These are phyloP conservation scores for Cephalotrichum gorgonifer DNA, from an alignment of 2,329 filamentous ascomycete genomes.

Conservation along the genomic window DNA sequence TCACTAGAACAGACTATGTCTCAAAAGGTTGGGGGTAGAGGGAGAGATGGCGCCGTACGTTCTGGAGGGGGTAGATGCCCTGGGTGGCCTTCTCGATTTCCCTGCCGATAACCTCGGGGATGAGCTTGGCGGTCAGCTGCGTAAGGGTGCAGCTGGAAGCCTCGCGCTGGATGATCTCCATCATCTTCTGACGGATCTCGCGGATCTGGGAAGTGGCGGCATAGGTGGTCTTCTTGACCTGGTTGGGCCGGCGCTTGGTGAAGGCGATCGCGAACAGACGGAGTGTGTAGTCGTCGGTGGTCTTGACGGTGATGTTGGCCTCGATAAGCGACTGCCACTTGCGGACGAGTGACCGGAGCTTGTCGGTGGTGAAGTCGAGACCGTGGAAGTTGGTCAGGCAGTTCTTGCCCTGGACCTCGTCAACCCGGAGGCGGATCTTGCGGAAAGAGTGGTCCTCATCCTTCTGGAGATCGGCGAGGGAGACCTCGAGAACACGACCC, in stretches of 20 bases:
- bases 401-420: slow-evolving; percentile 99
- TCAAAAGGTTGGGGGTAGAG: no score
- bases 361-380: slow-evolving; percentile 99
- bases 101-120: slow-evolving; percentile 97
- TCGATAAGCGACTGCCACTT: slow-evolving; percentile 99
- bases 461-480: slow-evolving; percentile 97
- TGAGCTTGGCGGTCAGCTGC: slow-evolving; percentile 97
- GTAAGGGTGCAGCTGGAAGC: slow-evolving; percentile 87
- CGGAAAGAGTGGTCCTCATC: slow-evolving; percentile 99
- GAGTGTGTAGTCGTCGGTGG: slow-evolving; percentile 98
- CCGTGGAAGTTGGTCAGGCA: slow-evolving; percentile 99
- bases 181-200: slow-evolving; percentile 99
- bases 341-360: slow-evolving; percentile 96
- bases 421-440: slow-evolving; percentile 97
- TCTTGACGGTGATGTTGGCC: slow-evolving; percentile 99
- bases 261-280: slow-evolving; percentile 98
- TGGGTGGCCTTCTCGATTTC: slow-evolving; percentile 99
- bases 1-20: background rate
- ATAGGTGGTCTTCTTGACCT: slow-evolving; percentile 99
- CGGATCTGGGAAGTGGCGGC: slow-evolving; percentile 95
- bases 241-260: slow-evolving; percentile 98
- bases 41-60: slow-evolving; percentile 50
- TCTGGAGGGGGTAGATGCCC: slow-evolving; percentile 99
- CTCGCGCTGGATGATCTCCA: slow-evolving; percentile 96
- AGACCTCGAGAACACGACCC: slow-evolving; percentile 98